Percentiles rank a stretch among this genome's conserved stretches.
phyloP scores from a whole-genome alignment of 768 basidiomycete genomes.

The Amylocystis lapponica region DNA sequence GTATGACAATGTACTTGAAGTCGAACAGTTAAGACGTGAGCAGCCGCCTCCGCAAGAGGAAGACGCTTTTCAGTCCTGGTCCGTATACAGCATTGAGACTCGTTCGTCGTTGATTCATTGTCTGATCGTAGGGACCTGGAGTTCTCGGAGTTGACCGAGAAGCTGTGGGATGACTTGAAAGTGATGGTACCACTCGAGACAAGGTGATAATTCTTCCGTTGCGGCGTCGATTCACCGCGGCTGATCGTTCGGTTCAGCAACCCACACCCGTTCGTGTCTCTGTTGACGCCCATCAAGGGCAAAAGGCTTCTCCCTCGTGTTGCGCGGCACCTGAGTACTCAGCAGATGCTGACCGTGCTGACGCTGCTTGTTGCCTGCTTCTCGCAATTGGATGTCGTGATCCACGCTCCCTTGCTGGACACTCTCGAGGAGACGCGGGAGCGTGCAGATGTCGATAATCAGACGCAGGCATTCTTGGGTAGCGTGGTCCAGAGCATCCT shows the following conservation, averaged over 20 bases:
- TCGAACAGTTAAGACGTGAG: slow-evolving; percentile 81
- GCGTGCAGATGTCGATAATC: slow-evolving; percentile 70
- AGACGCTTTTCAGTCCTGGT: slow-evolving; percentile 42
- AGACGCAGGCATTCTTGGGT: slow-evolving; percentile 84
- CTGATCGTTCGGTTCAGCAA: slow-evolving; percentile 51
- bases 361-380: slow-evolving; percentile 94
- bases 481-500: slow-evolving; percentile 85
- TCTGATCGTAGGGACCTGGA: neutral
- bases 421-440: slow-evolving; percentile 54
- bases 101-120: neutral
- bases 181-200: slow-evolving; percentile 92
- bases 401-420: slow-evolving; percentile 69
- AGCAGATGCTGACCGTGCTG: slow-evolving; percentile 80
- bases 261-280: slow-evolving; percentile 95
- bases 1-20: slow-evolving; percentile 77
- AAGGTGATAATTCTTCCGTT: slow-evolving; percentile 46
- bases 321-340: slow-evolving; percentile 71
- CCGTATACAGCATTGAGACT: slow-evolving; percentile 17
- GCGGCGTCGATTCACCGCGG: neutral
- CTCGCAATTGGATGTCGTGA: slow-evolving; percentile 87
- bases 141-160: slow-evolving; percentile 26
- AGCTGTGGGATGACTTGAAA: slow-evolving; percentile 74
- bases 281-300: slow-evolving; percentile 84
- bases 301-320: slow-evolving; percentile 89
- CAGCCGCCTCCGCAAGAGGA: slow-evolving; percentile 68